These are phyloP conservation scores for Dioscorea alata DNA, from an alignment of 106 monocot species.

Conservation along the genomic window DNA sequence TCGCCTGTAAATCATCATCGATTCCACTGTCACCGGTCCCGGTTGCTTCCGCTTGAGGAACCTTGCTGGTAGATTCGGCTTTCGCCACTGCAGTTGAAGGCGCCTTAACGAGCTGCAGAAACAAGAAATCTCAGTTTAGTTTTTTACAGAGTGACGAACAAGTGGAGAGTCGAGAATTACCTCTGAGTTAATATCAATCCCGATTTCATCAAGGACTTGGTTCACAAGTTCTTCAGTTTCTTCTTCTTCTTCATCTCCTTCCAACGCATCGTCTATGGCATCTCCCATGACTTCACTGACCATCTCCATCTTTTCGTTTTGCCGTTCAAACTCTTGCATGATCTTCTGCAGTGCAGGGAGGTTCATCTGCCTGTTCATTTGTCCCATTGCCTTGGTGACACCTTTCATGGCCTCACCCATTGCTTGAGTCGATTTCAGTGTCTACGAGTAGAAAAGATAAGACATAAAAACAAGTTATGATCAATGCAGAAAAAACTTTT, in stretches of 20 bases:
- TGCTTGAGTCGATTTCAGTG: constrained; percentile 90
- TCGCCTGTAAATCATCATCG: constrained; percentile 80
- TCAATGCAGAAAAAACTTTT: too few relatives aligned
- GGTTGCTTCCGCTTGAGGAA: constrained; percentile 65
- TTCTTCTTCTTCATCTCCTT: constrained; percentile 93
- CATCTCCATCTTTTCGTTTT: constrained; percentile 98
- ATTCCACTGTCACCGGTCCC: constrained; percentile 48
- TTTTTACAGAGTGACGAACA: too few relatives aligned
- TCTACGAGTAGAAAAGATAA: constrained; percentile 19
- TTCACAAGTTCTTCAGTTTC: constrained; percentile 94
- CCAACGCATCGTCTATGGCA: constrained; percentile 92
- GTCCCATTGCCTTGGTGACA: constrained; percentile 96
- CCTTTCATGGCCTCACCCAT: constrained; percentile 99
- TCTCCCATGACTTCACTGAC: constrained; percentile 80
- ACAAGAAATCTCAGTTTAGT: not conserved
- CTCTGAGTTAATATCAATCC: constrained; percentile 79
- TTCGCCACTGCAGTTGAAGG: constrained; percentile 55
- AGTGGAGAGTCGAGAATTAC: constrained; percentile 14
- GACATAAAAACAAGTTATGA: too few relatives aligned
- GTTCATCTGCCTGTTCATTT: constrained; percentile 98
- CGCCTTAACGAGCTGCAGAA: constrained; percentile 67
- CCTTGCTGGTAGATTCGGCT: constrained; percentile 37
- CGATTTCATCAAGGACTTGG: constrained; percentile 97
- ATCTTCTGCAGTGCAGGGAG: constrained; percentile 89
- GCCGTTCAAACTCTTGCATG: constrained; percentile 90